Evolutionary conservation across 345 rosid species (phyloP).

Genomic region (Citrus reticulata): DNA sequence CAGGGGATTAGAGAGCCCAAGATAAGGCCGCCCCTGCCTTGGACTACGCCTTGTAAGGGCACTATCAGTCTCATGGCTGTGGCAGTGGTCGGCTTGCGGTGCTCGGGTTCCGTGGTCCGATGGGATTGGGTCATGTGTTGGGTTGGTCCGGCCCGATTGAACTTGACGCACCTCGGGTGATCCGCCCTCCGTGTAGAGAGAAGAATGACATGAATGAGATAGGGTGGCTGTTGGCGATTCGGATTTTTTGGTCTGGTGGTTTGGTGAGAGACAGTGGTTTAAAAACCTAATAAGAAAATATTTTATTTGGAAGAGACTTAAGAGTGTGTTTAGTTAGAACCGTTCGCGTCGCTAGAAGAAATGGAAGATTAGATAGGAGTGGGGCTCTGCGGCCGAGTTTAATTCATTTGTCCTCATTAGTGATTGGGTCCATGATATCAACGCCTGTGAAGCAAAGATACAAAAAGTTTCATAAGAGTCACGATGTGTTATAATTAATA

Average conservation of each 20-base stretch:
- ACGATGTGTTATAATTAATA: no score
- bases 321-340: background rate
- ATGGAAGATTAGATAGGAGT: background rate
- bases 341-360: background rate
- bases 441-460: no score
- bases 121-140: conserved; percentile 27
- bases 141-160: conserved; percentile 5
- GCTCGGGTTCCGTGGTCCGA: conserved; percentile 7
- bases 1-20: conserved; percentile 86
- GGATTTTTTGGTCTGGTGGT: background rate
- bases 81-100: conserved; percentile 18
- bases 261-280: no score
- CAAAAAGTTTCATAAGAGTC: no score
- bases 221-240: background rate
- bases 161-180: background rate
- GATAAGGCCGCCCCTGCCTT: conserved; percentile 80
- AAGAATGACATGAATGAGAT: background rate
- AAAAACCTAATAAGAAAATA: no score
- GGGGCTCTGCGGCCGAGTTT: background rate
- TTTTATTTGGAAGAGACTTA: background rate
- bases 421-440: no score
- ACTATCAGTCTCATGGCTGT: conserved; percentile 74
- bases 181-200: background rate
- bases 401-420: background rate
- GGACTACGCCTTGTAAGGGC: conserved; percentile 75